Base-by-base conservation (phyloP, 306 rosid genomes). In the Albizia julibrissin region DNA sequence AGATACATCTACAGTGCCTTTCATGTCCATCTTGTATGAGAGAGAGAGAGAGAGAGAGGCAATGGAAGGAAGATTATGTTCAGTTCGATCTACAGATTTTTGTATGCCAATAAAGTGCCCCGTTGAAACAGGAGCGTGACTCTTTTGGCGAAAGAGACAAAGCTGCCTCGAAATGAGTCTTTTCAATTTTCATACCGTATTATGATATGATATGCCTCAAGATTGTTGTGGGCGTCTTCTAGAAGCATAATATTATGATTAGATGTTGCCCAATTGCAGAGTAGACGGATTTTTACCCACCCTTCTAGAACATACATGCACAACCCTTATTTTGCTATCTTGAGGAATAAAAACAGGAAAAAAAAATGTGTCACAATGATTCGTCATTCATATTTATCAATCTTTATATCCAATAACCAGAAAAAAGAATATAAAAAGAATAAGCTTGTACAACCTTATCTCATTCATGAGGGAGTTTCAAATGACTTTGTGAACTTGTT, bases 1-100 rank as follows among this genome's bases (percentile, higher is more conserved):
- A 69, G 97, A 89, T 9, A 84, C 40, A 64, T 85, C 89, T 58
- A n/a, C 74, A 76, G 78, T 22, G 40, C 66, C 49, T 69, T 70
- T 77, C 74, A 69, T 12, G 37, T 82, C 87, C 91, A 81, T 89
- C 79, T 42, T 54, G 52, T 46, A 46, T 2, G 15, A 3, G 16
- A 47, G 50, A 11, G 4, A 3, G 5, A 47, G 52, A 47, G 58
- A 15, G 11, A 19, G 21, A 37, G 27, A 50, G 29, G 10, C 3
- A 58, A 56, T 0, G 33, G 5, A 22, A 54, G 33, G 5, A 22
- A 54, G 66, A 44, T 19, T n/a, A 34, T 22, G 65, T 18, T 46
- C 71, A 87, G 46, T 22, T 40, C 40, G 40, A 37, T 37, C 26
- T 74, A 77, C 18, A 43, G 74, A 5, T 58, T n/a, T 67, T 8